Conservation (phyloP, 257 asterid genomes). For the Solanum virginianum region DNA sequence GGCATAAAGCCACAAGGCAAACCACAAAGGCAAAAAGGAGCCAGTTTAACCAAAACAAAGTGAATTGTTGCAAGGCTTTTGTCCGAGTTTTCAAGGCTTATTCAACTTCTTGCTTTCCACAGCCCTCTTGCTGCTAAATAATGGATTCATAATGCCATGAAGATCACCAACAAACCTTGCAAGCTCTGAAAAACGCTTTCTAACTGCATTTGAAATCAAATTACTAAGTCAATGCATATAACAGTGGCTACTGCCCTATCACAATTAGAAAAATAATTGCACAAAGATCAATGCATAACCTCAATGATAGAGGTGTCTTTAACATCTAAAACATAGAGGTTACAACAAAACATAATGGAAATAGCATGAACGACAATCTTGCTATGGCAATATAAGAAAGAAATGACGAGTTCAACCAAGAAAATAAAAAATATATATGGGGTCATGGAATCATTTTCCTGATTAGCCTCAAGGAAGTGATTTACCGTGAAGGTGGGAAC, state of each 20-base stretch:
- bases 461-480: not conserved
- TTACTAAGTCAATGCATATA: not conserved
- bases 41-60: not conserved
- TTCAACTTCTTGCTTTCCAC: not conserved
- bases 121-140: not conserved
- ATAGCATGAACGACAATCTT: not conserved
- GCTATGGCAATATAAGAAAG: not conserved
- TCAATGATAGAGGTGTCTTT: not conserved
- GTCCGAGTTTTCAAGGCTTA: not conserved
- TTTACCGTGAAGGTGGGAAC: not conserved
- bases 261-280: not conserved
- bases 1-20: not conserved
- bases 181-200: not conserved
- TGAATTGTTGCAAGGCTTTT: not conserved
- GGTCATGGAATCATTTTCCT: not conserved
- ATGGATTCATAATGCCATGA: not conserved
- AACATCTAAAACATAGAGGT: not conserved
- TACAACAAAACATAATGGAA: not conserved
- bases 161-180: not conserved
- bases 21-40: not conserved
- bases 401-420: not conserved
- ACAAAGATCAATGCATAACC: not conserved
- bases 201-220: not conserved
- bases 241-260: not conserved
- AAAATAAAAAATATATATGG: too few relatives aligned